Conservation (phyloP, 805 yeast species). For the Kuraishia capsulata region DNA sequence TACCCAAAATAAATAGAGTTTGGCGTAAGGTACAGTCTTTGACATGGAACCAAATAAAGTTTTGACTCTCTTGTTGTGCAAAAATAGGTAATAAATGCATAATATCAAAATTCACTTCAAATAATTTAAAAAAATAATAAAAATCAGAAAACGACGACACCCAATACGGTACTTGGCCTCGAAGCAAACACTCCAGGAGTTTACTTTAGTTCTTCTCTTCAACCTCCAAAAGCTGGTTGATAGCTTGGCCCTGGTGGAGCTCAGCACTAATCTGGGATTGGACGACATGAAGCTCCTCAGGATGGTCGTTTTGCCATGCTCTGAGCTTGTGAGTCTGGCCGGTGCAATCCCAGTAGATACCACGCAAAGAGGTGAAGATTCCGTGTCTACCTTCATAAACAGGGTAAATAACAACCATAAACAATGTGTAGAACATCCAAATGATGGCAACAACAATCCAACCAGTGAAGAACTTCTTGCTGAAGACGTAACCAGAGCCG, state of each 20-base stretch:
- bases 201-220: background rate
- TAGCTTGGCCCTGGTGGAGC: constrained; percentile 17
- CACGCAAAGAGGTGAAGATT: constrained; percentile 56
- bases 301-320: constrained; percentile 69
- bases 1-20: too few species aligned
- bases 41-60: too few species aligned
- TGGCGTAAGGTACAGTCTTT: too few species aligned
- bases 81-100: too few species aligned
- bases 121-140: too few species aligned
- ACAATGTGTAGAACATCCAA: constrained; percentile 67
- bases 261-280: constrained; percentile 49
- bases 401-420: constrained; percentile 60
- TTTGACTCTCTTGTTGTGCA: too few species aligned
- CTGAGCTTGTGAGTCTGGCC: constrained; percentile 68
- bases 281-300: constrained; percentile 71
- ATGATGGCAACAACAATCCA: constrained; percentile 79
- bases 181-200: too few species aligned
- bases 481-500: constrained; percentile 69
- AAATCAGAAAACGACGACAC: too few species aligned
- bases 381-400: constrained; percentile 66
- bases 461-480: constrained; percentile 73
- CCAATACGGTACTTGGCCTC: too few species aligned
- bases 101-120: too few species aligned
- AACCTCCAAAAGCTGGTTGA: constrained; percentile 3
- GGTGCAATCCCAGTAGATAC: constrained; percentile 76